These are phyloP conservation scores for Amoeboradix gromovi DNA, from an alignment of 371 early-diverging fungal genomes.

Conservation along the genomic window DNA sequence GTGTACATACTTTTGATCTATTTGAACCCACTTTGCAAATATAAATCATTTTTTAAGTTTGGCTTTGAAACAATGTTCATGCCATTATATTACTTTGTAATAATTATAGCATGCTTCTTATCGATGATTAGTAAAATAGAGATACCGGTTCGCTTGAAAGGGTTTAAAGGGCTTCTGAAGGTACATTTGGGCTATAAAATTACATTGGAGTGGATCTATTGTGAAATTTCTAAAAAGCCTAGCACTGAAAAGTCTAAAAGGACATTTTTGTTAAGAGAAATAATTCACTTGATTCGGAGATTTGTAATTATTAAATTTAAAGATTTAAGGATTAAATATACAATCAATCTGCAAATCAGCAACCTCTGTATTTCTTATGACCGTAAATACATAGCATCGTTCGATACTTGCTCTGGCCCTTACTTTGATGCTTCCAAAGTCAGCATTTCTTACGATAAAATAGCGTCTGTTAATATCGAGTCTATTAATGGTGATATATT, in stretches of 20 bases:
- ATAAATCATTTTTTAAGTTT: no score
- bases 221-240: background rate
- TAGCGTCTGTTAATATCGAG: background rate
- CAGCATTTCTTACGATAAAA: background rate
- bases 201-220: background rate
- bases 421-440: background rate
- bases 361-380: background rate
- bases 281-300: background rate
- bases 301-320: background rate
- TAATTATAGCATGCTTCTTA: background rate
- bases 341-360: background rate
- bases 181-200: background rate
- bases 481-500: background rate
- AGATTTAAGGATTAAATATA: background rate
- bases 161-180: background rate
- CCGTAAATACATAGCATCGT: background rate
- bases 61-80: no score
- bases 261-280: background rate
- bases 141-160: background rate
- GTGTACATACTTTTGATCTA: no score
- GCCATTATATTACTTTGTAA: background rate
- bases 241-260: background rate
- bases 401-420: background rate
- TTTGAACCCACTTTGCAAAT: no score
- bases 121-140: background rate